These are phyloP conservation scores for Suillus sp. DNA, from an alignment of 768 basidiomycete genomes.

Conservation along the genomic window DNA sequence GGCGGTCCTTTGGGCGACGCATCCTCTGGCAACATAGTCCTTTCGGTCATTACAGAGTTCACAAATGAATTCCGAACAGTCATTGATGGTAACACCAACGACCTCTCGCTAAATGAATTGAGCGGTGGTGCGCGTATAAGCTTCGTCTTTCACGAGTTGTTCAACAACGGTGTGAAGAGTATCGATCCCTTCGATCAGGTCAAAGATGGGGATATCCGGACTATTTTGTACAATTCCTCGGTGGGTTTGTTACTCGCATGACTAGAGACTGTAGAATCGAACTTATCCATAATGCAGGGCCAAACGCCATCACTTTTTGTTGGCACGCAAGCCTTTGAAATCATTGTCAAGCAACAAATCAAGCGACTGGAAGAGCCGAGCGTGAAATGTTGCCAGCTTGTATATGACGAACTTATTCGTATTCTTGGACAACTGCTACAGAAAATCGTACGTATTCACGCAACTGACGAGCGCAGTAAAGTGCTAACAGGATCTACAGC, in stretches of 20 bases:
- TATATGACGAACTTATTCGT: slow-evolving; percentile 96
- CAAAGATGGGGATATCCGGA: slow-evolving; percentile 97
- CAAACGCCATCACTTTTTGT: slow-evolving; percentile 97
- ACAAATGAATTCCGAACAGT: slow-evolving; percentile 94
- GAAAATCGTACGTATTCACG: slow-evolving; percentile 70
- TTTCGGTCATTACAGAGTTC: slow-evolving; percentile 98
- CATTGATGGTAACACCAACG: slow-evolving; percentile 97
- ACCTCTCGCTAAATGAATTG: slow-evolving; percentile 91
- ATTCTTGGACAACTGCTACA: slow-evolving; percentile 89
- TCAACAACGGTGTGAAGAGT: slow-evolving; percentile 92
- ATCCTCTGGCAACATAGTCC: slow-evolving; percentile 88
- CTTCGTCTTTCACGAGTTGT: slow-evolving; percentile 98
- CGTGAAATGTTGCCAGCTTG: slow-evolving; percentile 91
- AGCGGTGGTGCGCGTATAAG: slow-evolving; percentile 99
- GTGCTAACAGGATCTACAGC: slow-evolving; percentile 46
- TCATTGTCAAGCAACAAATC: slow-evolving; percentile 99
- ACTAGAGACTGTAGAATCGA: slow-evolving; percentile 2
- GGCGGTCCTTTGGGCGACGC: slow-evolving; percentile 87
- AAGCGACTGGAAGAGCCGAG: slow-evolving; percentile 93
- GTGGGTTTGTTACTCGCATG: slow-evolving; percentile 48
- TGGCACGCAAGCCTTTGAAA: slow-evolving; percentile 95
- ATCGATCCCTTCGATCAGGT: slow-evolving; percentile 99
- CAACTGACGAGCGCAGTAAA: slow-evolving; percentile 5
- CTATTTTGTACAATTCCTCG: slow-evolving; percentile 95
- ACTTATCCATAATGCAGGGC: slow-evolving; percentile 52